These are phyloP conservation scores for Triticum turgidum DNA, from an alignment of 176 grass and related monocot genomes.

Conservation along the genomic window DNA sequence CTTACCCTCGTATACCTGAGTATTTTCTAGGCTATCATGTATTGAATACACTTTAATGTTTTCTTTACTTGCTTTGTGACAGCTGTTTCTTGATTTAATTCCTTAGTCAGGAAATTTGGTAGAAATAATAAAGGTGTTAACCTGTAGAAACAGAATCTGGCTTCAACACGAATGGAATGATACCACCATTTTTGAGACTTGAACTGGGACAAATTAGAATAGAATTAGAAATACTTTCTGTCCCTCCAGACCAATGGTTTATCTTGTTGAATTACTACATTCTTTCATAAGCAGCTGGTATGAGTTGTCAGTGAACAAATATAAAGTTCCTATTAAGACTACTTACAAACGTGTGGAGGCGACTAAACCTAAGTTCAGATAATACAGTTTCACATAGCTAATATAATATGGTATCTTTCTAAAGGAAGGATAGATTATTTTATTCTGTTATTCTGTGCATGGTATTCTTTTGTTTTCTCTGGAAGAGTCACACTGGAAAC, in stretches of 20 bases:
- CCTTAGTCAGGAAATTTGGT: not conserved
- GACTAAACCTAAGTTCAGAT: not conserved
- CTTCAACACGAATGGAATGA: not conserved
- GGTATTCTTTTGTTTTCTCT: slow-evolving; percentile 32
- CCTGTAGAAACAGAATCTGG: not conserved
- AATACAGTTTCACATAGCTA: not conserved
- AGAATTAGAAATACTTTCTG: not conserved
- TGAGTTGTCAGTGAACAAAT: not conserved
- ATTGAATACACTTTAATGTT: not conserved
- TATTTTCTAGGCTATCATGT: not conserved
- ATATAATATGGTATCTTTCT: not conserved
- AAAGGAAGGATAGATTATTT: not conserved
- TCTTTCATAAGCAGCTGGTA: slow-evolving; percentile 3
- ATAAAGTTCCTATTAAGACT: not conserved
- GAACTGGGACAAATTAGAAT: not conserved
- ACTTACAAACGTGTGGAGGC: not conserved
- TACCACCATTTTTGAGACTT: not conserved
- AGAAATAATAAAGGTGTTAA: slow-evolving; percentile 18
- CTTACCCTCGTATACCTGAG: not conserved
- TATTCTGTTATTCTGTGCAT: slow-evolving; percentile 8
- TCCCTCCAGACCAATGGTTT: not conserved
- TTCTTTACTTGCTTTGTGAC: not conserved
- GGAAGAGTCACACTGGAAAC: slow-evolving; percentile 73
- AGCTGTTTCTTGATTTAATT: slow-evolving; percentile 6
- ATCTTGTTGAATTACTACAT: not conserved